Evolutionary conservation across 2,329 filamentous ascomycete species (phyloP).

Genomic region (Lecanicillium sp.): DNA sequence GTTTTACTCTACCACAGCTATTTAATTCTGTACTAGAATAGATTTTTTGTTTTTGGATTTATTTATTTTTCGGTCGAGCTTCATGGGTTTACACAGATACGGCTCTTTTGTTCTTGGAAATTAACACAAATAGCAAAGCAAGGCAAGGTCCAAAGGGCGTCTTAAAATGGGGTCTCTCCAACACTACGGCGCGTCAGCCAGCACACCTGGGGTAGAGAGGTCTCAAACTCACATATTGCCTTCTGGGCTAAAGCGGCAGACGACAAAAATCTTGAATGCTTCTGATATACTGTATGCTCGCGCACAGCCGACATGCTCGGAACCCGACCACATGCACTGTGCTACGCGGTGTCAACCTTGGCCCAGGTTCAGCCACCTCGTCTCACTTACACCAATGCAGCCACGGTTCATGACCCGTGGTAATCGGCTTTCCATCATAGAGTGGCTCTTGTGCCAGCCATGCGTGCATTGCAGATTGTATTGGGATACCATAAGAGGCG

Average conservation of each 20-base stretch:
- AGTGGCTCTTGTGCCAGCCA: slow-evolving; percentile 24
- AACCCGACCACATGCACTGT: slow-evolving; percentile 27
- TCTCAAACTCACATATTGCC: slow-evolving; percentile 26
- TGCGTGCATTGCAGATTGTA: slow-evolving; percentile 19
- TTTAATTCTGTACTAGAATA: too few species aligned
- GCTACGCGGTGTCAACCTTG: slow-evolving; percentile 18
- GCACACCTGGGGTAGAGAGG: background rate
- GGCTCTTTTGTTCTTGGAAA: too few species aligned
- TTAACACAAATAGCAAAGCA: too few species aligned
- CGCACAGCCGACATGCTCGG: slow-evolving; percentile 25
- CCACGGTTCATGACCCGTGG: slow-evolving; percentile 24
- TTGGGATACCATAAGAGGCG: slow-evolving; percentile 18
- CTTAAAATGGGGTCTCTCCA: slow-evolving; percentile 21
- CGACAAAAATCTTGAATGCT: slow-evolving; percentile 24
- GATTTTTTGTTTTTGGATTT: background rate
- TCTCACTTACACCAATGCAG: slow-evolving; percentile 27
- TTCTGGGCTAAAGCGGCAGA: slow-evolving; percentile 26
- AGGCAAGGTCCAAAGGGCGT: background rate
- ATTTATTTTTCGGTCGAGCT: too few species aligned
- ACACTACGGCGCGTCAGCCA: slow-evolving; percentile 13
- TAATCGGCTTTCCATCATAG: slow-evolving; percentile 22
- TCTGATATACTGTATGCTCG: slow-evolving; percentile 21
- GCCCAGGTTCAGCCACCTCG: background rate
- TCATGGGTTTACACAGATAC: too few species aligned
- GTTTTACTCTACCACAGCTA: too few species aligned